Percentiles rank a stretch among this genome's conserved stretches.
phyloP scores from a whole-genome alignment of 345 rosid species.

The Streptanthus diversifolius region DNA sequence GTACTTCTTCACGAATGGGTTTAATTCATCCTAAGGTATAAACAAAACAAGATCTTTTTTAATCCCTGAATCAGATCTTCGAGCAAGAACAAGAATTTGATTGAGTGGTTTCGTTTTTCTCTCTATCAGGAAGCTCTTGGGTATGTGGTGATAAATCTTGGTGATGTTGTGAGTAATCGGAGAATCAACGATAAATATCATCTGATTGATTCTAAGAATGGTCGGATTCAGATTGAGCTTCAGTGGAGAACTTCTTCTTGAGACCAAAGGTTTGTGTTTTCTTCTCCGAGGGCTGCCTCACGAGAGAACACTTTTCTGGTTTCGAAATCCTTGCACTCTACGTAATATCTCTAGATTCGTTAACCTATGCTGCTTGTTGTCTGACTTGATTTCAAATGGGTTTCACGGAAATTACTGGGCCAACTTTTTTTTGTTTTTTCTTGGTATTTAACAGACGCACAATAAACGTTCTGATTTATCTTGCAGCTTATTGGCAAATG shows the following conservation, averaged over 20 bases:
- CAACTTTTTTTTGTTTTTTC: not conserved
- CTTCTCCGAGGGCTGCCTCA: not conserved
- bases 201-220: conserved; percentile 86
- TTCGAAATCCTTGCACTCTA: not conserved
- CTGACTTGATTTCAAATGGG: not conserved
- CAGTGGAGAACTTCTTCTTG: conserved; percentile 79
- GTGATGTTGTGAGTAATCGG: conserved; percentile 69
- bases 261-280: conserved; percentile 1
- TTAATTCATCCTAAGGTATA: conserved; percentile 83
- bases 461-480: not conserved
- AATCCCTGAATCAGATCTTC: not conserved
- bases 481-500: not conserved
- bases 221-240: conserved; percentile 72
- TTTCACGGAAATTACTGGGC: not conserved
- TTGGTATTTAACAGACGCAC: not conserved
- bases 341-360: not conserved
- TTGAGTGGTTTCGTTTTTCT: not conserved
- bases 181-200: conserved; percentile 83
- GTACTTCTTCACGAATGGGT: conserved; percentile 75
- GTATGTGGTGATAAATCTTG: conserved; percentile 51
- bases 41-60: not conserved
- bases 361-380: not conserved
- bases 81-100: not conserved
- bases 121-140: conserved; percentile 66
- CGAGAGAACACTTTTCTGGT: not conserved